Conservation (phyloP, 169 alveolate genomes). For the Eimeria praecox region DNA sequence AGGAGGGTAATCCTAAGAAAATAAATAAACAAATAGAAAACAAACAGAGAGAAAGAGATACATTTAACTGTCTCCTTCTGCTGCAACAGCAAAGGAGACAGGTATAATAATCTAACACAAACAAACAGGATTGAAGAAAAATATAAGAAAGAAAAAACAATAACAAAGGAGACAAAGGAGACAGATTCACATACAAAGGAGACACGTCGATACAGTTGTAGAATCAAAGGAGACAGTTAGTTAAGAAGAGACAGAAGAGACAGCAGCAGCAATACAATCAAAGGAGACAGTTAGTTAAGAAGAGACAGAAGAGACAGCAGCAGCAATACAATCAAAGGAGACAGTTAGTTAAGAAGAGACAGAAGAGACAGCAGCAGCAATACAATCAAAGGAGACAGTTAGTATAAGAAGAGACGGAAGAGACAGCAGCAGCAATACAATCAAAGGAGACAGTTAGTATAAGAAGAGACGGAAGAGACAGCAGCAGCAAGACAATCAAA, state of each 20-base stretch:
- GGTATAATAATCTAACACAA: too few relatives aligned
- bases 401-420: neutral
- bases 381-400: neutral
- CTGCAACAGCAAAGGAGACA: neutral
- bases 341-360: neutral
- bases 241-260: neutral
- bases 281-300: neutral
- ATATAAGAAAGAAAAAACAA: too few relatives aligned
- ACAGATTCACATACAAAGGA: too few relatives aligned
- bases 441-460: neutral
- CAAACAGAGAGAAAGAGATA: neutral
- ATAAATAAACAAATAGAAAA: neutral
- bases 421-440: neutral
- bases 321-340: neutral
- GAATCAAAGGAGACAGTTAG: neutral
- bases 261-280: neutral
- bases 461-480: too few relatives aligned
- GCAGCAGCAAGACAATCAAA: neutral
- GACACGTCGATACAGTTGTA: neutral
- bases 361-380: neutral
- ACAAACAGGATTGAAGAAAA: too few relatives aligned
- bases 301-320: neutral
- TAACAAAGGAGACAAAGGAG: too few relatives aligned
- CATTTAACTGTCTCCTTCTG: too few relatives aligned
- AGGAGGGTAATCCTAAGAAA: slow-evolving; percentile 88